Base-by-base conservation (phyloP, 805 yeast genomes). In the Priceomyces castillae region DNA sequence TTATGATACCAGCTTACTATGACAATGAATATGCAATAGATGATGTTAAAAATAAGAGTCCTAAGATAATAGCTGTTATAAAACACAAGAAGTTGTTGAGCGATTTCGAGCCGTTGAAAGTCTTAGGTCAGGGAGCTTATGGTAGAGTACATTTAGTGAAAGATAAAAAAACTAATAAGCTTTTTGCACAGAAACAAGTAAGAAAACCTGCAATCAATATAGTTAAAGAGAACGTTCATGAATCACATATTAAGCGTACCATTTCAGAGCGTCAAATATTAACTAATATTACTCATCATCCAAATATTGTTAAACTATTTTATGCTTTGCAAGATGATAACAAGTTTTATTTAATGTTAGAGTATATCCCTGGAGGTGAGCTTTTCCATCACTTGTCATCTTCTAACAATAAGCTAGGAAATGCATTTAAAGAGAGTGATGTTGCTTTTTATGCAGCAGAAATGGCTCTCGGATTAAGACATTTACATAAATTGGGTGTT, bases 321-420 rank as follows among this genome's bases (percentile, higher is more conserved):
- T 89, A 86, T 54, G 90, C 96, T 0, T 76, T 89, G 48, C 97
- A 90, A 62, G 96, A 90, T 56, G 67, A 76, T 43, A 77, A 81
- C 41, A 86, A 85, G 57, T 77, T 90, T 28, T 90, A 89, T 57
- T 58, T 89, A 36, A 72, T 87, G 23, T 62, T 89, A 37, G 95
- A 89, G 59, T 89, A 85, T 58, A 80, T 90, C 14, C 90, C 87
- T 41, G 97, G 97, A 6, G 96, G 97, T 18, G 97, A 89, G 59
- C 62, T 89, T 30, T 89, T 78, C 56, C 80, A 77, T 44, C 87
- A 82, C 58, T 61, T 82, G 49, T 77, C 82, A 10, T 54, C 51
- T 5, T 54, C 59, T 36, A 50, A 53, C 30, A 58, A 57, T 38
- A 48, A 53, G 15, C 38, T 55, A 15, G 57, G 59, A 6, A 55